Evolutionary conservation across 2,329 filamentous ascomycete genomes (phyloP).

Genomic region (Botrytis sinoallii): DNA sequence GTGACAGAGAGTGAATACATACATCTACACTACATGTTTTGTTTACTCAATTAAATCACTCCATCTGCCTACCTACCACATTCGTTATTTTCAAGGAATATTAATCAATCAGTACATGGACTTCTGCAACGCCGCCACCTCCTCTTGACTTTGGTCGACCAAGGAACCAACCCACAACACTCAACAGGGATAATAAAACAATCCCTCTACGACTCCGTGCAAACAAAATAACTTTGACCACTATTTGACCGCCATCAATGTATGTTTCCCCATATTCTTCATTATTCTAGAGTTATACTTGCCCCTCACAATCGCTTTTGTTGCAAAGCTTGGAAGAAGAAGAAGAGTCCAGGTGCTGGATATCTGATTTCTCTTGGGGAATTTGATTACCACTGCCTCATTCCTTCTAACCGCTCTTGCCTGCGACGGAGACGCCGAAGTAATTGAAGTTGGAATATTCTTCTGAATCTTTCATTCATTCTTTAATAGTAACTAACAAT

Average conservation of each 20-base stretch:
- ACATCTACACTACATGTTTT: not conserved
- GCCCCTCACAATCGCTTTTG: not conserved
- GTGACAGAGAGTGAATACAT: not conserved
- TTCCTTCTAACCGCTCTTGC: slow-evolving; percentile 1
- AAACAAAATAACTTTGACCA: slow-evolving; percentile 30
- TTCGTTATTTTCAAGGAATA: not conserved
- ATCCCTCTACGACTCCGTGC: slow-evolving; percentile 20
- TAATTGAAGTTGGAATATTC: slow-evolving; percentile 16
- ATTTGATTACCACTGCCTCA: slow-evolving; percentile 10
- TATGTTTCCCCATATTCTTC: slow-evolving; percentile 27
- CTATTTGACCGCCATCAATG: slow-evolving; percentile 28
- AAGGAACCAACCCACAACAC: slow-evolving; percentile 34
- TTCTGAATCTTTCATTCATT: slow-evolving; percentile 9
- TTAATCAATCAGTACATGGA: slow-evolving; percentile 1
- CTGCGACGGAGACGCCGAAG: not conserved
- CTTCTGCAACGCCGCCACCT: slow-evolving; percentile 24
- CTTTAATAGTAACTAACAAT: not conserved
- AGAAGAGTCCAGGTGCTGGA: not conserved
- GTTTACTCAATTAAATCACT: not conserved
- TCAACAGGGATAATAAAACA: slow-evolving; percentile 29
- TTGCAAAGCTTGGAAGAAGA: not conserved
- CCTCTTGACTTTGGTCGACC: slow-evolving; percentile 34
- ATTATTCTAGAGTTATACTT: slow-evolving; percentile 2
- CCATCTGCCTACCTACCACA: not conserved
- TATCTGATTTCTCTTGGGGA: not conserved